A percentile compares a stretch with the other conserved stretches of the same genome.
Conservation (phyloP, 2,329 filamentous ascomycete genomes). For the Tolypocladium endophyticum region DNA sequence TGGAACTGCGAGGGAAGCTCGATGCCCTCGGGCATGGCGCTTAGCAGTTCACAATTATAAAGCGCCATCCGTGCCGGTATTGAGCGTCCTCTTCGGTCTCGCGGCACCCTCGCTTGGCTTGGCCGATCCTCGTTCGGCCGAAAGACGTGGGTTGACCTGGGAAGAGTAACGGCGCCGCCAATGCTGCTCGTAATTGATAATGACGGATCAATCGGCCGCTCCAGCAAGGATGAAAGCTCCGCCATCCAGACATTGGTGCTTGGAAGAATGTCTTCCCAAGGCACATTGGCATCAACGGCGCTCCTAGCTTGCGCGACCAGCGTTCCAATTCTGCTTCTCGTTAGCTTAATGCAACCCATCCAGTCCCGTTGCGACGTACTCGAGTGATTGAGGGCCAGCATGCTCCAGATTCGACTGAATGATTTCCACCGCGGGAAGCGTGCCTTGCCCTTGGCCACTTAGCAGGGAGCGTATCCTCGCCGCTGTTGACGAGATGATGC, state of each 20-base stretch:
- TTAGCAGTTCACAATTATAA: slow-evolving; percentile 53
- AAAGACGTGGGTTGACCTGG: slow-evolving; percentile 10
- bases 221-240: slow-evolving; percentile 46
- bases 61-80: slow-evolving; percentile 65
- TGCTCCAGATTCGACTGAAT: slow-evolving; percentile 45
- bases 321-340: slow-evolving; percentile 36
- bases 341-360: background rate
- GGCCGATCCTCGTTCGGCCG: slow-evolving; percentile 2
- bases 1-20: slow-evolving; percentile 29
- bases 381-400: slow-evolving; percentile 36
- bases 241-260: slow-evolving; percentile 52
- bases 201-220: slow-evolving; percentile 44
- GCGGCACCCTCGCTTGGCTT: slow-evolving; percentile 22
- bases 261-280: slow-evolving; percentile 47
- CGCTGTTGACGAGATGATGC: slow-evolving; percentile 27
- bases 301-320: slow-evolving; percentile 35
- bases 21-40: slow-evolving; percentile 25
- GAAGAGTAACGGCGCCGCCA: slow-evolving; percentile 58
- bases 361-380: slow-evolving; percentile 23
- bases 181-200: slow-evolving; percentile 66
- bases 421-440: slow-evolving; percentile 36
- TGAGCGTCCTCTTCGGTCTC: slow-evolving; percentile 62
- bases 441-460: slow-evolving; percentile 29
- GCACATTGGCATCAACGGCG: slow-evolving; percentile 16
- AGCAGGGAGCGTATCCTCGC: slow-evolving; percentile 32